Evolutionary conservation across 495 filamentous ascomycete genomes (phyloP), one percentile per base, ranked within the genome.

Genomic region (Penicillium coprophilum): DNA sequence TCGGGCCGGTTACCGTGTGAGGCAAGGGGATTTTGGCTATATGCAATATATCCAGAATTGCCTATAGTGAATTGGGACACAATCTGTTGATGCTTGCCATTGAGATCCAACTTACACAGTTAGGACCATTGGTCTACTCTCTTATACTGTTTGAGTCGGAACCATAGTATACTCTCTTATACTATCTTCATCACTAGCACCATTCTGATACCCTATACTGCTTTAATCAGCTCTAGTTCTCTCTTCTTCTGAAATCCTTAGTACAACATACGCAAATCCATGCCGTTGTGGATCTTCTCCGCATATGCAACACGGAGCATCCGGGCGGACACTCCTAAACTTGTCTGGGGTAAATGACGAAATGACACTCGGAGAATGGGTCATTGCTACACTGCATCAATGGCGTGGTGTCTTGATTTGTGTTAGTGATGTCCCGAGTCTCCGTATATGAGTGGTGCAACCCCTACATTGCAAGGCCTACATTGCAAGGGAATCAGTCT

Each of bases 401-500:
- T 51, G 4, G 49, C 17, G 32, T 31, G 23, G 30, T 32, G 11
- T 34, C 45, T 54, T 52, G 49, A 13, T 8, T 31, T n/a, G n/a
- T 27, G 31, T 30, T 4, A 23, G 30, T 27, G 20, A 34, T 34
- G 43, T 4, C 31, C 30, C 51, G 40, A 36, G 6, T 39, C 31
- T 54, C 7, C 28, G n/a, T 31, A 56, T 56, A 49, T 56, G 54
- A 59, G 63, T 50, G 46, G 23, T 34, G 57, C 27, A 31, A 13
- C 59, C 65, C 65, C 60, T 53, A 55, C 45, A 47, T 55, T 46
- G 13, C 15, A 47, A 47, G n/a, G n/a, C 65, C 60, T 53, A 55
- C 45, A 47, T 55, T 46, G 13, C 15, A 47, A 32, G 8, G n/a
- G 11, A 47, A 20, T 31, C 20, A 5, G 5, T 15, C n/a, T 32